A percentile compares a stretch with the other conserved stretches of the same genome.
Evolutionary conservation across 192 early-diverging fungal species (phyloP).

Genomic region (Phlyctochytrium planicorne): DNA sequence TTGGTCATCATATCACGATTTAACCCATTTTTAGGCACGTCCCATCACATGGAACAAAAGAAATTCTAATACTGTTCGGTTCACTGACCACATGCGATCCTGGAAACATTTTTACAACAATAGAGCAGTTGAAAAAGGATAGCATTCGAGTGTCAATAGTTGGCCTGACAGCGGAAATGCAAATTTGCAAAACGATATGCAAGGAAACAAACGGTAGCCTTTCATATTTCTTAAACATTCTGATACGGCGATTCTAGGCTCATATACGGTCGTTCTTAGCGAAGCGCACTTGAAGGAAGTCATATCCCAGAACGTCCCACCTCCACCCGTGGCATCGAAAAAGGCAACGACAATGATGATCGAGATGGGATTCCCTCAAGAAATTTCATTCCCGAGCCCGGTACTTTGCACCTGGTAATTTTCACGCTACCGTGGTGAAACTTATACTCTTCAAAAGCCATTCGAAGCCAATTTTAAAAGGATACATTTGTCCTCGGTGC

Average conservation of each 20-base stretch:
- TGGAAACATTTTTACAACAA: conserved; percentile 83
- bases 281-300: conserved; percentile 81
- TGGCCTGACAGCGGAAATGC: conserved; percentile 87
- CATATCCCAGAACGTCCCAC: conserved; percentile 82
- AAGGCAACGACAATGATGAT: conserved; percentile 69
- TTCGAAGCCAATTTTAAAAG: conserved; percentile 67
- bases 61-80: conserved; percentile 83
- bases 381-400: conserved; percentile 33
- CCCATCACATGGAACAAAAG: conserved; percentile 86
- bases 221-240: conserved; percentile 19
- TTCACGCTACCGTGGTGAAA: background rate
- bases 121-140: conserved; percentile 63
- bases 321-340: conserved; percentile 69
- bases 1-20: background rate
- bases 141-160: conserved; percentile 84
- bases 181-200: conserved; percentile 73
- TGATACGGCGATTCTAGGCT: conserved; percentile 45
- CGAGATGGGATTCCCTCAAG: conserved; percentile 89
- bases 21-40: conserved; percentile 54
- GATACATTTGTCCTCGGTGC: conserved; percentile 87
- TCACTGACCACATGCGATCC: conserved; percentile 94
- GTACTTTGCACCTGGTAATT: conserved; percentile 78
- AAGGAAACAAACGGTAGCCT: conserved; percentile 72
- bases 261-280: conserved; percentile 80
- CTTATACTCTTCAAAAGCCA: conserved; percentile 39